Evolutionary conservation across 768 basidiomycete genomes (phyloP).

Genomic region (Tricholoma saponaceum): DNA sequence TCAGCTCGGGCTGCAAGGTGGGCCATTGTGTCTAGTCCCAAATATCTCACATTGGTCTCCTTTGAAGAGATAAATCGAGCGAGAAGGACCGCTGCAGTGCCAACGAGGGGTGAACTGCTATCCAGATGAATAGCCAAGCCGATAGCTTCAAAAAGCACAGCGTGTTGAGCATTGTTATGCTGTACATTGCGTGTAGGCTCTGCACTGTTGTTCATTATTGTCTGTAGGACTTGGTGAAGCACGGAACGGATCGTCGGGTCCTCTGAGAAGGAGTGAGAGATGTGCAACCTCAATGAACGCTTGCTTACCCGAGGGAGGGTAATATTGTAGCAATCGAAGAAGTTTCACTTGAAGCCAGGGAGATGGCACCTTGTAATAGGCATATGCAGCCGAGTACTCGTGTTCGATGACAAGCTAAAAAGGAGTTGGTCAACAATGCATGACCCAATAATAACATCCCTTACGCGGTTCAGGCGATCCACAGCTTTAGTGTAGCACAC

Average conservation of each 20-base stretch:
- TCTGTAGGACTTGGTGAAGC: conserved; percentile 80
- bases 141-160: conserved; percentile 98
- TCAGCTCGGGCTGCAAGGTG: conserved; percentile 94
- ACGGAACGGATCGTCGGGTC: conserved; percentile 76
- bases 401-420: conserved; percentile 83
- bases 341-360: conserved; percentile 98
- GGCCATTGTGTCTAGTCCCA: conserved; percentile 97
- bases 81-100: conserved; percentile 83
- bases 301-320: conserved; percentile 83
- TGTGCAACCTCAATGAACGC: neutral
- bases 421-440: conserved; percentile 2
- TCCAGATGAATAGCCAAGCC: conserved; percentile 94
- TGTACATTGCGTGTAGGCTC: conserved; percentile 94
- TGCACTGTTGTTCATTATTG: conserved; percentile 86
- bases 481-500: conserved; percentile 96
- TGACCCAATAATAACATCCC: conserved; percentile 15
- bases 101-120: conserved; percentile 83
- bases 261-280: conserved; percentile 41
- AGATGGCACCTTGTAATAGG: conserved; percentile 96
- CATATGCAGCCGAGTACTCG: conserved; percentile 84
- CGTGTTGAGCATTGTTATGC: conserved; percentile 98
- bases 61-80: conserved; percentile 97
- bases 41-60: conserved; percentile 97
- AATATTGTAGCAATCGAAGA: conserved; percentile 89
- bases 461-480: conserved; percentile 78